Percentiles rank a stretch among this genome's conserved stretches.
phyloP scores from a whole-genome alignment of 176 grass and related monocot species.

The Raddia distichophylla region DNA sequence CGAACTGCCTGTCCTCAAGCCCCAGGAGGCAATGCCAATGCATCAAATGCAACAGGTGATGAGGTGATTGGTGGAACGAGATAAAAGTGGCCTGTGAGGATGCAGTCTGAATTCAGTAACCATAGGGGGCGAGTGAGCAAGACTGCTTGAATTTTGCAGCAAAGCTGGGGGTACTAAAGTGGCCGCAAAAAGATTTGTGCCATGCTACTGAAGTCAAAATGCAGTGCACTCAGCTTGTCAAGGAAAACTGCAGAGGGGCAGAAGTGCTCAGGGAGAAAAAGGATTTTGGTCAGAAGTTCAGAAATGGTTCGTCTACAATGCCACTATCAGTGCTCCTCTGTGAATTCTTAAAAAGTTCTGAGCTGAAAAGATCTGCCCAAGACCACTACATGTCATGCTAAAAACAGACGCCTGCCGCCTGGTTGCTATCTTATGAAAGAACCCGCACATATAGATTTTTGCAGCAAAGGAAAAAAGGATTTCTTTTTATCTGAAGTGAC shows the following conservation, averaged over 20 bases:
- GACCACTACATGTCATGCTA: constrained; percentile 6
- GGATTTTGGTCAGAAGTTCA: constrained; percentile 35
- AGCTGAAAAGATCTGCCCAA: constrained; percentile 27
- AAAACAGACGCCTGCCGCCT: background rate
- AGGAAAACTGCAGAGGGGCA: constrained; percentile 33
- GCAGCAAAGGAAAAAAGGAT: background rate
- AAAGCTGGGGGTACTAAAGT: constrained; percentile 31
- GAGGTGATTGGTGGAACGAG: background rate
- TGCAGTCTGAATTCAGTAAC: constrained; percentile 1
- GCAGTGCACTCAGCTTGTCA: background rate
- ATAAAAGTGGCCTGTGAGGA: constrained; percentile 14
- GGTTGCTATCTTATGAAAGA: background rate
- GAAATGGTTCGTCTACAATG: background rate
- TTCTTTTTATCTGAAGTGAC: background rate
- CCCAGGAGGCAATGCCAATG: constrained; percentile 14
- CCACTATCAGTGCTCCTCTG: background rate
- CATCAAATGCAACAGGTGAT: background rate
- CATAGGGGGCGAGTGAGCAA: background rate
- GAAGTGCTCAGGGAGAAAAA: constrained; percentile 33
- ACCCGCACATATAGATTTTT: background rate
- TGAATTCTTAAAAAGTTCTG: constrained; percentile 16
- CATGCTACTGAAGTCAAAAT: constrained; percentile 28
- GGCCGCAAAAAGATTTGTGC: constrained; percentile 5
- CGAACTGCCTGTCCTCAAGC: background rate
- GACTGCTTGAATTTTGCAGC: constrained; percentile 25